A percentile compares a stretch with the other conserved stretches of the same genome.
Evolutionary conservation across 345 rosid genomes (phyloP).

Genomic region (Melaleuca quinquenervia): DNA sequence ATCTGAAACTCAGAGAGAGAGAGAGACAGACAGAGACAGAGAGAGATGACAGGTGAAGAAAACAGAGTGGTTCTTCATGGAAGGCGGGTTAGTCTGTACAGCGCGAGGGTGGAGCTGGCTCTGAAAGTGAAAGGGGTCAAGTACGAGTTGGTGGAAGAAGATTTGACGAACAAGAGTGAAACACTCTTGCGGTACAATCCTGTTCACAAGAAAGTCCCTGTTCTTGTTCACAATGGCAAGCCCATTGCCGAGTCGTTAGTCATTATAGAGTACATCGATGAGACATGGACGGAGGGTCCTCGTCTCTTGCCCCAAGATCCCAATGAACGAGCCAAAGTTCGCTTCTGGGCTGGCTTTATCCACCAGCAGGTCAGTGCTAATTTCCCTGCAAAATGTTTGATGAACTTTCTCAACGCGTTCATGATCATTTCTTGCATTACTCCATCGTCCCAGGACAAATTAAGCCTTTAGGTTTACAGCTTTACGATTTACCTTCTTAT

Average conservation of each 20-base stretch:
- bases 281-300: conserved; percentile 22
- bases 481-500: not conserved
- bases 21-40: conserved; percentile 4
- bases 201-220: conserved; percentile 28
- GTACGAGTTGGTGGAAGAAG: conserved; percentile 30
- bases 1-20: not conserved
- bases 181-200: conserved; percentile 20
- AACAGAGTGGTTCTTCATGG: conserved; percentile 24
- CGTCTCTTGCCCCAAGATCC: conserved; percentile 28
- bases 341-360: conserved; percentile 28
- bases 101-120: conserved; percentile 29
- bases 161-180: conserved; percentile 23
- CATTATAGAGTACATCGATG: conserved; percentile 35
- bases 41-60: conserved; percentile 11
- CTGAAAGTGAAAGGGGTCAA: conserved; percentile 24
- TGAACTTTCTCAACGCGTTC: not conserved
- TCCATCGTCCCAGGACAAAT: not conserved
- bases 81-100: conserved; percentile 13
- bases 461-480: not conserved
- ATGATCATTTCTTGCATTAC: not conserved
- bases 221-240: conserved; percentile 34
- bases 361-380: conserved; percentile 1
- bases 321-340: conserved; percentile 16
- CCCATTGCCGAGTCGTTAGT: conserved; percentile 20
- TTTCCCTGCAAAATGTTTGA: not conserved